Percentiles rank a stretch among this genome's conserved stretches.
Evolutionary conservation across 2,329 filamentous ascomycete species (phyloP).

Genomic region (Microsporum audouinii): DNA sequence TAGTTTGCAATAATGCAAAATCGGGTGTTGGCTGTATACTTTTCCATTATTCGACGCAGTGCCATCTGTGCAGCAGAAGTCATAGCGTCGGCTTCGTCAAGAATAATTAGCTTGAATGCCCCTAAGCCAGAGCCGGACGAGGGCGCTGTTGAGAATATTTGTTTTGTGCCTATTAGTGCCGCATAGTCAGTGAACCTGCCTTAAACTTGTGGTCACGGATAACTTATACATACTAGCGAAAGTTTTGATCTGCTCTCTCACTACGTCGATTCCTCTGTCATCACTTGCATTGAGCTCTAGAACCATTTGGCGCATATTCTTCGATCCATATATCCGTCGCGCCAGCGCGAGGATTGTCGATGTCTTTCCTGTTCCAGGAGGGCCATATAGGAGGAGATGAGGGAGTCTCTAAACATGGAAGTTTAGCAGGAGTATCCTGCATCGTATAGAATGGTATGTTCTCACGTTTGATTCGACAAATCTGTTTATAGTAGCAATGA

Average conservation of each 20-base stretch:
- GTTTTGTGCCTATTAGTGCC: constrained; percentile 54
- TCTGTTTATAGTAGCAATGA: constrained; percentile 93
- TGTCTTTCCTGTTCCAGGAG: constrained; percentile 93
- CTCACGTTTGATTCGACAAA: constrained; percentile 80
- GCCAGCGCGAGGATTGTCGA: constrained; percentile 91
- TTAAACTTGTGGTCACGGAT: background rate
- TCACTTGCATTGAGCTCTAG: constrained; percentile 95
- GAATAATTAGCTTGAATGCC: constrained; percentile 86
- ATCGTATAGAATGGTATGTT: background rate
- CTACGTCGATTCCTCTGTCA: constrained; percentile 94
- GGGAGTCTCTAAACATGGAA: constrained; percentile 53
- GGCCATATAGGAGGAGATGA: constrained; percentile 91
- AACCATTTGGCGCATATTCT: constrained; percentile 97
- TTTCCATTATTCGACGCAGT: constrained; percentile 92
- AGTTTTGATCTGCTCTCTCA: constrained; percentile 98
- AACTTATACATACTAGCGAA: constrained; percentile 57
- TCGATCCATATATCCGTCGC: constrained; percentile 77
- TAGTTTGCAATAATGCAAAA: constrained; percentile 99
- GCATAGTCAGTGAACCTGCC: background rate
- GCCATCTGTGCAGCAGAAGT: constrained; percentile 99
- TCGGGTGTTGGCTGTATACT: constrained; percentile 93
- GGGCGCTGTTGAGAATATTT: constrained; percentile 69
- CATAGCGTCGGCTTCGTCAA: constrained; percentile 99
- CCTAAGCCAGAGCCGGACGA: constrained; percentile 45
- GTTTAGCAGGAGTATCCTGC: background rate